Evolutionary conservation across 2,329 filamentous ascomycete species (phyloP).

Genomic region (Pseudogymnoascus destructans): DNA sequence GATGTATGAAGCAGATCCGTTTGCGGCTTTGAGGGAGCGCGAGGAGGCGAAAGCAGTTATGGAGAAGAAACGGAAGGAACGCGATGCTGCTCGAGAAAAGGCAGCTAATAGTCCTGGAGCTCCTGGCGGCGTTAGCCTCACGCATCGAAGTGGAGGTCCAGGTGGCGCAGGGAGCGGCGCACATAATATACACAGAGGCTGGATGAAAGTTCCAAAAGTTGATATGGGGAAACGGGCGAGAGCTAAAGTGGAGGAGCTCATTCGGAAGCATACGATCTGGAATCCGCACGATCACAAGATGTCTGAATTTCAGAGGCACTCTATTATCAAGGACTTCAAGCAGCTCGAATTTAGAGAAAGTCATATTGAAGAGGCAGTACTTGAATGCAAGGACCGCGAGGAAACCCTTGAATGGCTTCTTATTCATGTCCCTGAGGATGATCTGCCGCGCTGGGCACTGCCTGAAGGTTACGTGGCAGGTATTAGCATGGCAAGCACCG

Average conservation of each 20-base stretch:
- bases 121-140: constrained; percentile 34
- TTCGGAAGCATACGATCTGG: constrained; percentile 72
- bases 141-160: constrained; percentile 35
- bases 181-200: constrained; percentile 47
- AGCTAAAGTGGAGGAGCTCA: constrained; percentile 62
- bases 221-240: constrained; percentile 82
- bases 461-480: constrained; percentile 87
- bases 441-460: constrained; percentile 82
- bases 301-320: constrained; percentile 39
- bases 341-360: constrained; percentile 77
- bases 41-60: constrained; percentile 63
- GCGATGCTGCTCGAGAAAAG: constrained; percentile 54
- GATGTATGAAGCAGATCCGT: constrained; percentile 95
- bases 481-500: constrained; percentile 69
- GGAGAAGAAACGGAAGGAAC: constrained; percentile 68
- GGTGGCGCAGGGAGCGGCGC: constrained; percentile 25
- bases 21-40: constrained; percentile 64
- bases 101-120: constrained; percentile 49
- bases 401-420: constrained; percentile 93
- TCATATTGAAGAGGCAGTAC: constrained; percentile 78
- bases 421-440: constrained; percentile 93
- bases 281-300: constrained; percentile 67
- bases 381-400: constrained; percentile 79
- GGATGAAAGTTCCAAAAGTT: constrained; percentile 76
- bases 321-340: constrained; percentile 58